These are phyloP conservation scores for Gynostemma pentaphyllum DNA, from an alignment of 306 rosid genomes.

Conservation along the genomic window DNA sequence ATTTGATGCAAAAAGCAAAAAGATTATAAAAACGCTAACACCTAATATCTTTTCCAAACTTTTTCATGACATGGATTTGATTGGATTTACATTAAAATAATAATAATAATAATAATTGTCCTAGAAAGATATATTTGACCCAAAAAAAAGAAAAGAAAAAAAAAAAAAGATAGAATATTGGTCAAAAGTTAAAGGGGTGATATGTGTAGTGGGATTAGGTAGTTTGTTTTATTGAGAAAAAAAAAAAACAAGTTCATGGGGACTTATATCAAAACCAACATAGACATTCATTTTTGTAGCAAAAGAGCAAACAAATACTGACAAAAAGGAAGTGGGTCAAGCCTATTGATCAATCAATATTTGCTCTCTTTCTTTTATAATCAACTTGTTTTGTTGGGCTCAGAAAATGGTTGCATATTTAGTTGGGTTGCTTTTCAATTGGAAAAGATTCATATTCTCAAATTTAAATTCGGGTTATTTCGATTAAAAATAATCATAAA, in stretches of 20 bases:
- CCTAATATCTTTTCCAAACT: background rate
- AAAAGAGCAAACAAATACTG: constrained; percentile 7
- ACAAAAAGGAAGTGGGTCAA: constrained; percentile 8
- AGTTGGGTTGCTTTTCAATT: no score
- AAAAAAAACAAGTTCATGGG: background rate
- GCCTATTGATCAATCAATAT: background rate
- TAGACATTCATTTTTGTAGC: background rate
- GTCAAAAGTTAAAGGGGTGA: background rate
- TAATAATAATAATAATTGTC: no score
- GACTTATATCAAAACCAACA: background rate
- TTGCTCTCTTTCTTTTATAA: no score
- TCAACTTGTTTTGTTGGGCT: no score
- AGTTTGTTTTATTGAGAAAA: background rate
- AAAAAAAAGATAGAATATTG: background rate
- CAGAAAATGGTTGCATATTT: no score
- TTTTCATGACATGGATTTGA: background rate
- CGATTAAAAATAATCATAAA: no score
- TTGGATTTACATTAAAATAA: background rate
- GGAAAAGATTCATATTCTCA: no score
- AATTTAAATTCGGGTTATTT: no score
- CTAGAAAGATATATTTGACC: background rate
- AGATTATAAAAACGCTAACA: background rate
- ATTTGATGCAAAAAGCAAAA: background rate
- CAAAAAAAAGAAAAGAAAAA: background rate
- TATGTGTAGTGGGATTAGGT: constrained; percentile 7